Evolutionary conservation across 2,329 filamentous ascomycete genomes (phyloP), one percentile per base, ranked within the genome.

Genomic region (Cercospora citrullina): DNA sequence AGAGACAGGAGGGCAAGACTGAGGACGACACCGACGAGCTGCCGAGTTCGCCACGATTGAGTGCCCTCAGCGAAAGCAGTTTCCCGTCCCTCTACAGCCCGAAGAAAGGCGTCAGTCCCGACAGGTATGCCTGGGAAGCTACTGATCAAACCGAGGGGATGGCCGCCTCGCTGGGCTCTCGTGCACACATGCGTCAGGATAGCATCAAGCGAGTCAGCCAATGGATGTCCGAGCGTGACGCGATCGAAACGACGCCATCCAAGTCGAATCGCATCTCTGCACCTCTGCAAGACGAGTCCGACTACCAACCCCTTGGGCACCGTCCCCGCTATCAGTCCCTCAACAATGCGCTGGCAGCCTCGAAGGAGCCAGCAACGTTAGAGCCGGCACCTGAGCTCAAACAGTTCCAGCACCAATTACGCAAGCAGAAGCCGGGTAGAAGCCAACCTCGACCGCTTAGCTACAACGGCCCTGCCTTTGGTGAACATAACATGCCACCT

Each of bases 61-160:
- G 78, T 61, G 74, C 75, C 6, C 67, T 80, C 59, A 80, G 78
- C 65, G 77, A 80, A 65, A 78, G 77, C 69, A 80, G 78, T 72
- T 79, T 80, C 62, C 75, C 75, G 5, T 78, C 75, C 23, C 73
- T 79, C 31, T 80, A 80, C 72, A 77, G 75, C 58, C 73, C 76
- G 28, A 74, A 75, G 65, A 71, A 74, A 58, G 36, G 63, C 4
- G 53, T 60, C 10, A 77, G 73, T 53, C 75, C 73, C 8, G 75
- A 77, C 18, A 69, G 68, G 21, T 75, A 70, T 59, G 71, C 67
- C 4, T 77, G 75, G 75, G 77, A 78, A 66, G 68, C 55, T 36
- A 69, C 58, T 10, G 71, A 68, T 21, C 70, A 72, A 5, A 70
- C 73, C 2, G 67, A 69, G 28, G 39, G 55, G 14, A 48, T 23